Base-by-base conservation (phyloP, 768 basidiomycete species). In the Termitomyces sp. region DNA sequence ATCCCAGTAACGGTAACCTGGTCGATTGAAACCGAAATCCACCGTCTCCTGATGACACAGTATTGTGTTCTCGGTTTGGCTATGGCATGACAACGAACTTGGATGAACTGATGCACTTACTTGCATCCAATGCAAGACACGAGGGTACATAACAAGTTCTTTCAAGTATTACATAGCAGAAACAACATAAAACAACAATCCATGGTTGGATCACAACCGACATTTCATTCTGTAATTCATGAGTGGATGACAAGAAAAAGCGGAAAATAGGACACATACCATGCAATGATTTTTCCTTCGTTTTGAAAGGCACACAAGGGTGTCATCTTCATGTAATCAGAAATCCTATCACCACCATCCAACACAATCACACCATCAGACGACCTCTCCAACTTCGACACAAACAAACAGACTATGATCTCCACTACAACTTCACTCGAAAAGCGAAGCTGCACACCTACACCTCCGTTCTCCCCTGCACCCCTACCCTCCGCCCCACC, bases 401-500 rank as follows among this genome's bases (percentile, higher is more conserved):
- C 49, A 43, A 38, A 49, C 22, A 26, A 26, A 26, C 51, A 22
- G 22, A 50, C 20, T 50, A 48, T 4, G 46, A 33, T 38, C 50
- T 24, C 26, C 28, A 20, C 47, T 44, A 33, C 52, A 48, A 49
- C 52, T 41, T 20, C 52, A 40, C 35, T 52, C 26, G 14, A 7
- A 46, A 24, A 24, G 33, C 52, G 24, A 52, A 32, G 26, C 14
- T 51, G 35, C 5, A 38, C 48, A 10, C 51, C 51, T 6, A 38
- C 48, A 10, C 51, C 51, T 6, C 58, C 51, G 5, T 43, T 54
- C 41, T 43, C 61, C 53, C 57, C 62, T 53, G 55, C 60, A 62
- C 70, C 65, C 69, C 72, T 62, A 55, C 74, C 79, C 63, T 61
- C 79, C 78, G 62, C 87, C 84, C 82, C 86, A 71, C 88, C 80